Evolutionary conservation across 345 rosid species (phyloP).

Genomic region (Salix caprea): DNA sequence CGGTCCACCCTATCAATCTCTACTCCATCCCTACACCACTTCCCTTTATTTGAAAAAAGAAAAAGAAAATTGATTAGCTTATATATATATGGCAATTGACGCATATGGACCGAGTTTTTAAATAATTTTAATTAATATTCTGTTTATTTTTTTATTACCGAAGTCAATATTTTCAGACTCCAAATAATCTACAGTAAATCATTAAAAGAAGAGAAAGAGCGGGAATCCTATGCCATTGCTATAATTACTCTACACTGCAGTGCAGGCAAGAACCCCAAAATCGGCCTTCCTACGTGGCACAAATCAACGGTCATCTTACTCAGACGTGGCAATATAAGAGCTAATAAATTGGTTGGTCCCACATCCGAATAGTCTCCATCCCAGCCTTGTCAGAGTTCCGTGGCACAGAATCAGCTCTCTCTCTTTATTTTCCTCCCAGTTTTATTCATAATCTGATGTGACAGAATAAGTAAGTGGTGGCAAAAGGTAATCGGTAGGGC

Average conservation of each 20-base stretch:
- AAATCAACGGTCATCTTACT: neutral
- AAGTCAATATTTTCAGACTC: neutral
- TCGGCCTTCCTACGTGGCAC: neutral
- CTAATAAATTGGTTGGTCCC: neutral
- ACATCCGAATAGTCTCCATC: neutral
- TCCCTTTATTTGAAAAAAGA: no score
- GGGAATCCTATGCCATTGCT: neutral
- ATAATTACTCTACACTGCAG: neutral
- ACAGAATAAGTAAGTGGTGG: neutral
- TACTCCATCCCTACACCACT: no score
- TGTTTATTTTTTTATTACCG: neutral
- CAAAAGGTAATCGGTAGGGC: neutral
- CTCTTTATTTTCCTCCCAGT: neutral
- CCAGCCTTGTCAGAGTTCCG: neutral
- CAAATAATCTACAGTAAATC: neutral
- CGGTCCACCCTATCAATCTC: no score
- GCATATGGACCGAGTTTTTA: no score
- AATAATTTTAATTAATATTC: neutral
- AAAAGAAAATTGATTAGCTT: no score
- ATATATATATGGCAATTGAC: no score
- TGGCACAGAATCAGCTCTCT: neutral
- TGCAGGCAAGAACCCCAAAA: neutral
- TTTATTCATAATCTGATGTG: neutral
- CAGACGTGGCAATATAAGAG: neutral
- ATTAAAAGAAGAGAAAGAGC: neutral